These are phyloP conservation scores for Leccinum solheimii DNA, from an alignment of 1,284 basidiomycete species.

Conservation along the genomic window DNA sequence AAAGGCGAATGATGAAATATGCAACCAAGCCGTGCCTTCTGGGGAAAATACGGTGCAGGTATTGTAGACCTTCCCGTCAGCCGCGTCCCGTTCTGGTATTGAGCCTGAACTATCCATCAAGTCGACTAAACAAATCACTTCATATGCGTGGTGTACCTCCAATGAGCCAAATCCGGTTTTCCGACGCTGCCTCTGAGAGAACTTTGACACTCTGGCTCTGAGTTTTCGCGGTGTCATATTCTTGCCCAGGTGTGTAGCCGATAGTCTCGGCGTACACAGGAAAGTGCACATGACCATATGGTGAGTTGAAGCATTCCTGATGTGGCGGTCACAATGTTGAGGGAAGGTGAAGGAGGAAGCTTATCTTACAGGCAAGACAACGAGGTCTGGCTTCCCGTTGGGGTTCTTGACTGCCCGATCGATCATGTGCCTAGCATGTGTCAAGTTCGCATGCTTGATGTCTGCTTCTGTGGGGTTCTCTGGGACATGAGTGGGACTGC, in stretches of 20 bases:
- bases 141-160: slow-evolving; percentile 62
- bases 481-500: slow-evolving; percentile 56
- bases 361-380: slow-evolving; percentile 82
- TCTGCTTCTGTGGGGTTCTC: slow-evolving; percentile 19
- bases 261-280: slow-evolving; percentile 85
- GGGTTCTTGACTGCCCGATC: slow-evolving; percentile 59
- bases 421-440: slow-evolving; percentile 80
- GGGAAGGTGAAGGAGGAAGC: background rate
- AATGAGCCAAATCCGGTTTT: slow-evolving; percentile 84
- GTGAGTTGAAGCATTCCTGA: slow-evolving; percentile 98
- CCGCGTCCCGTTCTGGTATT: slow-evolving; percentile 79
- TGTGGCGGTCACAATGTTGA: background rate
- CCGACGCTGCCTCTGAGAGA: slow-evolving; percentile 81
- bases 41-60: slow-evolving; percentile 91
- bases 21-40: slow-evolving; percentile 52
- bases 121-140: background rate
- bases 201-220: slow-evolving; percentile 80
- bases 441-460: slow-evolving; percentile 70
- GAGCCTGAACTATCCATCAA: slow-evolving; percentile 55
- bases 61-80: slow-evolving; percentile 81
- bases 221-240: slow-evolving; percentile 59
- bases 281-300: slow-evolving; percentile 88
- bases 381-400: slow-evolving; percentile 67
- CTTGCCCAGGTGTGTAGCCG: slow-evolving; percentile 53
- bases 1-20: background rate